Evolutionary conservation across 2,329 filamentous ascomycete species (phyloP), one percentile per base, ranked within the genome.

Genomic region (Microsporum ferrugineum): DNA sequence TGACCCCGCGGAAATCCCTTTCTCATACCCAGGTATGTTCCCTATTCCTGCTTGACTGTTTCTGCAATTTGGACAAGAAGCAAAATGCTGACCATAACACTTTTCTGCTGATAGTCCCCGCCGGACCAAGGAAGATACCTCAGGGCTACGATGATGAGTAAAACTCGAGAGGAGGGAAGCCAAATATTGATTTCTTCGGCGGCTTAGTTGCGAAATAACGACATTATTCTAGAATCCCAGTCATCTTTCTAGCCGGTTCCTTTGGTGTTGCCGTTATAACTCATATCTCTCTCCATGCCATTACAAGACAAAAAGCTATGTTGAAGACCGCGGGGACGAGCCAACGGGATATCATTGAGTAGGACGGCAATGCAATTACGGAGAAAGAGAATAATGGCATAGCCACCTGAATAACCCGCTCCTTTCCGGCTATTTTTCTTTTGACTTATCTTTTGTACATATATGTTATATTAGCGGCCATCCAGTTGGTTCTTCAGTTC

Each of bases 21-120:
- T 91, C 75, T 95, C 91, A 72, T 99, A 97, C 80, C 94, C 94
- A 63, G 84, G 92, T 97, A 83, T 74, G 89, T 83, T 47, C 57
- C 55, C 23, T 14, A 12, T 17, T 29, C 43, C 34, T 39, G 6
- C 27, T 2, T 29, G 5, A 2, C 10, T 10, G 10, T 10, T 36
- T 10, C 34, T 53, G 33, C 47, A 23, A 38, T 38, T 5, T 58
- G n/a, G 45, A 31, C 23, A 29, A 23, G 31, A n/a, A 17, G 1
- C 17, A 23, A 5, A 57, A 31, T 5, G 57, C 29, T 63, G 12
- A 43, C n/a, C 57, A 63, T 3, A n/a, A 41, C 49, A 33, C 61
- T 60, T 34, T 57, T 36, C 47, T 34, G n/a, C 60, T 27, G 55
- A 51, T 62, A 79, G 77, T 79, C 64, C 77, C 77, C 55, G 68